Percentiles rank a stretch among this genome's conserved stretches.
Evolutionary conservation across 371 early-diverging fungal species (phyloP).

Genomic region (Mortierella sp.): DNA sequence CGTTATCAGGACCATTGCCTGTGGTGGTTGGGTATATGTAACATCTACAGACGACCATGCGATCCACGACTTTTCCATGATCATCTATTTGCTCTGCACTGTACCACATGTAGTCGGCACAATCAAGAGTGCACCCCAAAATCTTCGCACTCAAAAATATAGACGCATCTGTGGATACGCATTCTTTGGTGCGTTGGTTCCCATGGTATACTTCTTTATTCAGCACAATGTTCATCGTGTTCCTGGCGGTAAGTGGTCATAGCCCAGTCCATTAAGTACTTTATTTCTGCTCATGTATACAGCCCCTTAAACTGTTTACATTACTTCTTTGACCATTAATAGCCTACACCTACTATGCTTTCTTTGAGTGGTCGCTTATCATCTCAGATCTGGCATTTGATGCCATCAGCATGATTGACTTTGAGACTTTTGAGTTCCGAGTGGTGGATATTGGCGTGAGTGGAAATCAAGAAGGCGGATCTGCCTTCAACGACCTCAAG

Average conservation of each 20-base stretch:
- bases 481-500: slow-evolving; percentile 16
- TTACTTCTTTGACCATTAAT: background rate
- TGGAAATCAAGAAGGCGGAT: slow-evolving; percentile 7
- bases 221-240: slow-evolving; percentile 82
- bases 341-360: slow-evolving; percentile 85
- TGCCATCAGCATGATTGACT: slow-evolving; percentile 78
- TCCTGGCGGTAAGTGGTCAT: slow-evolving; percentile 66
- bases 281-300: background rate
- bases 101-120: slow-evolving; percentile 82
- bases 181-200: slow-evolving; percentile 78
- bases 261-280: background rate
- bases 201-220: slow-evolving; percentile 84
- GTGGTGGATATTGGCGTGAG: slow-evolving; percentile 60
- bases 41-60: slow-evolving; percentile 85
- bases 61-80: slow-evolving; percentile 87
- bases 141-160: slow-evolving; percentile 39
- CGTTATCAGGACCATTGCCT: slow-evolving; percentile 77
- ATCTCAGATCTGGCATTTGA: slow-evolving; percentile 85
- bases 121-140: slow-evolving; percentile 55
- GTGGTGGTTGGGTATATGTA: slow-evolving; percentile 88
- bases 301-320: background rate
- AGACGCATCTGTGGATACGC: slow-evolving; percentile 59
- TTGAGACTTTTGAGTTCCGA: slow-evolving; percentile 68
- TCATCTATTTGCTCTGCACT: slow-evolving; percentile 79
- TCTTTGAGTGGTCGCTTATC: slow-evolving; percentile 88